phyloP scores from a whole-genome alignment of 2,329 filamentous ascomycete genomes.

The Colletotrichum godetiae region DNA sequence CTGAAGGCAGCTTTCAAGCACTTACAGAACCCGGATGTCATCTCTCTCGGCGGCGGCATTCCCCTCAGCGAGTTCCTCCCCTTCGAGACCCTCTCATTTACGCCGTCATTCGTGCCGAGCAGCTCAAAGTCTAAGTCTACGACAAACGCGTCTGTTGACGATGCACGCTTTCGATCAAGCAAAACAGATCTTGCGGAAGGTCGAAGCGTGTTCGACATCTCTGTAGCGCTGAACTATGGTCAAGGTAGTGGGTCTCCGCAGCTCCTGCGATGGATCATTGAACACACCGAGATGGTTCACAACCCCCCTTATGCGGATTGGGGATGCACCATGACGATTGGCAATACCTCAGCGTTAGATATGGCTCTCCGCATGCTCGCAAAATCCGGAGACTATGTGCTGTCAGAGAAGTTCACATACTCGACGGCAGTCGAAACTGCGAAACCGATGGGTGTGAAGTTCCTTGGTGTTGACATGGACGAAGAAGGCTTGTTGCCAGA shows the following conservation, averaged over 20 bases:
- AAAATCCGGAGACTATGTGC: neutral
- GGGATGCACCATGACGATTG: constrained; percentile 69
- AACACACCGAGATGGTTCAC: constrained; percentile 81
- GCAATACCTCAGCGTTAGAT: neutral
- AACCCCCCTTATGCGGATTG: constrained; percentile 80
- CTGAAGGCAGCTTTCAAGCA: constrained; percentile 9
- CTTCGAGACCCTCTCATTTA: neutral
- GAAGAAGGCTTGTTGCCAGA: neutral
- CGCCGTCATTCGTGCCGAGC: neutral
- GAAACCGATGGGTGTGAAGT: neutral
- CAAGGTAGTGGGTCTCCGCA: constrained; percentile 78
- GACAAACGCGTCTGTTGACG: neutral
- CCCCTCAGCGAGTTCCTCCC: constrained; percentile 4
- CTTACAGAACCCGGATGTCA: neutral
- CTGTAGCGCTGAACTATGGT: constrained; percentile 79
- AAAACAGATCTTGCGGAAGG: neutral
- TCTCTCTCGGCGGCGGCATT: constrained; percentile 4
- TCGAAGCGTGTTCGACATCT: constrained; percentile 16
- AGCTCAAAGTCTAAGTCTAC: neutral
- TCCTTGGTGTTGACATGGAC: neutral
- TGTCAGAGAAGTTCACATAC: neutral
- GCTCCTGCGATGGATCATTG: constrained; percentile 76
- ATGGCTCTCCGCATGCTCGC: neutral
- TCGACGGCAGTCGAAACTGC: neutral
- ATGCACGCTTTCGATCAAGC: neutral